Base-by-base conservation (phyloP, 2,329 filamentous ascomycete genomes). In the Trichoderma sp. region DNA sequence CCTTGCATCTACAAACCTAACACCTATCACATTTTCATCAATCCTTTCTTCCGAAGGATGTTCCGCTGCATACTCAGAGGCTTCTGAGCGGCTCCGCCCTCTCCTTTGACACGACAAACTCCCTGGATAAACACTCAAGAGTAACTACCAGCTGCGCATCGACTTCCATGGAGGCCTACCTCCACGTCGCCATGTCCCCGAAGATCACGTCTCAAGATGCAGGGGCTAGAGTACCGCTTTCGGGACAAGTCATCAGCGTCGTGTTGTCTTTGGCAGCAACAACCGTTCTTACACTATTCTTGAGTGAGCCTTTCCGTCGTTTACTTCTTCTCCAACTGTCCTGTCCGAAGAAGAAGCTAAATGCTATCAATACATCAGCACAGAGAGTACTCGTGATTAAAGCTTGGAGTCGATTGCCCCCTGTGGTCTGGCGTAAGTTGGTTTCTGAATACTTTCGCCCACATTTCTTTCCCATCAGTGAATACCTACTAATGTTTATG, bases 341-440 rank as follows among this genome's bases (percentile, higher is more conserved):
- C 22, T 29, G 15, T 37, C 22, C 42, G 19, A 2, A 48, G 29
- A 4, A 17, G 52, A 57, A 65, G 52, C 63, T 65, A 19, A 65
- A 1, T 12, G 52, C 19, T 2, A 3, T 42, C 42, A 13, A 4
- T 3, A 5, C 25, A 1, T 17, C 57, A 82, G 80, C 76, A 17
- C 78, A 82, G 58, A 77, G 80, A 69, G 71, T 76, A 12, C 70
- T 77, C 22, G 76, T 73, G 10, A 76, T 83, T 50, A 80, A 74
- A 68, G 69, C 71, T 6, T 84, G 82, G 81, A 72, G 70, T 37
- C 78, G 76, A 64, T 70, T 84, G 35, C 81, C 82, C 2, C 75
- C 80, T 37, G 78, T 81, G 19, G 75, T 80, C 8, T 83, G 81
- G 81, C 70, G 82, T 83, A 75, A 71, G 80, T 78, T 7, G 3